Evolutionary conservation across 2,329 filamentous ascomycete species (phyloP).

Genomic region (Aspergillus ibericus): DNA sequence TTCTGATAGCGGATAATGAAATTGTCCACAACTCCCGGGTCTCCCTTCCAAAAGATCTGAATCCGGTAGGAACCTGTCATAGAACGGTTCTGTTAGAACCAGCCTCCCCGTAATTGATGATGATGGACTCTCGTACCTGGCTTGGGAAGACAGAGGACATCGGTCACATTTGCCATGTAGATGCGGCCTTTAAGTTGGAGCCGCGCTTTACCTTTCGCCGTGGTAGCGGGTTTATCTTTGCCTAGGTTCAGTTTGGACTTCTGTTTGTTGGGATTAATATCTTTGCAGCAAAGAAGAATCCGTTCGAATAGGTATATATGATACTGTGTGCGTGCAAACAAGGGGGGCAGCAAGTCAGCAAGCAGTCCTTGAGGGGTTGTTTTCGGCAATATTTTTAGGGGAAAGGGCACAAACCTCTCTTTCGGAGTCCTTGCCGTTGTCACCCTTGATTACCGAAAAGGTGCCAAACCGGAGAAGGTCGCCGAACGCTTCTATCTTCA

Average conservation of each 20-base stretch:
- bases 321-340: constrained; percentile 59
- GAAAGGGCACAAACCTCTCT: constrained; percentile 67
- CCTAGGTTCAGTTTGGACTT: constrained; percentile 62
- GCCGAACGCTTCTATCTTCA: constrained; percentile 87
- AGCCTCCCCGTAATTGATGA: neutral
- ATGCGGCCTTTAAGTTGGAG: constrained; percentile 95
- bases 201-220: constrained; percentile 70
- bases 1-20: constrained; percentile 92
- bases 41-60: constrained; percentile 98
- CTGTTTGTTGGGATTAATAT: constrained; percentile 79
- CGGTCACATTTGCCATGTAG: constrained; percentile 98
- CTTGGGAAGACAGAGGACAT: constrained; percentile 83
- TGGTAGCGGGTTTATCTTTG: constrained; percentile 70
- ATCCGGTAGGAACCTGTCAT: constrained; percentile 80
- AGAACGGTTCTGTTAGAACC: neutral
- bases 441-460: constrained; percentile 82
- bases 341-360: constrained; percentile 11
- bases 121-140: constrained; percentile 64
- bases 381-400: neutral
- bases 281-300: constrained; percentile 96
- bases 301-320: constrained; percentile 96
- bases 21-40: constrained; percentile 91
- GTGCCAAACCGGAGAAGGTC: constrained; percentile 84
- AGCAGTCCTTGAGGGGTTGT: constrained; percentile 12
- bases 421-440: constrained; percentile 77